A percentile compares a stretch with the other conserved stretches of the same genome.
These are phyloP conservation scores for Capsicum chinense DNA, from an alignment of 257 asterid genomes.

Conservation along the genomic window DNA sequence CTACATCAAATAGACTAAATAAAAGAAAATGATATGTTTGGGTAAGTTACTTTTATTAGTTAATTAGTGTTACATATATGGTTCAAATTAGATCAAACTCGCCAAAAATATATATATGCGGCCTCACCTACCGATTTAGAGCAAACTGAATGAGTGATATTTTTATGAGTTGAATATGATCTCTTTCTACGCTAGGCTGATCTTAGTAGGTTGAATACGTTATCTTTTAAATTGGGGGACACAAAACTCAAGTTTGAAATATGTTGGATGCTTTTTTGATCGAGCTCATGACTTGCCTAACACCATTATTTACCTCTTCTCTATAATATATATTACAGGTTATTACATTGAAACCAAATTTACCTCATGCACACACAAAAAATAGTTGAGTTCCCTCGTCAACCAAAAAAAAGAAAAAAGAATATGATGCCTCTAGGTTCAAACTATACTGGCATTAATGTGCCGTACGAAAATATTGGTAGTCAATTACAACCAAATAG, in stretches of 20 bases:
- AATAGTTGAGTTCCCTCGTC: too few relatives aligned
- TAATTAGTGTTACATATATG: neutral
- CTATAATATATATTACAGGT: too few relatives aligned
- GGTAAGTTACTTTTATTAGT: neutral
- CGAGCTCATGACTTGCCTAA: neutral
- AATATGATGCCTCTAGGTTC: neutral
- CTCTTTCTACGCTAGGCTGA: neutral
- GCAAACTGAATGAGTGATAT: neutral
- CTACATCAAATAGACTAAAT: neutral
- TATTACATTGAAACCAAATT: too few relatives aligned
- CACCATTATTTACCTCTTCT: too few relatives aligned
- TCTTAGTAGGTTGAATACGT: fast-evolving
- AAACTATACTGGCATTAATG: neutral
- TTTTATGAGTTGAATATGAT: neutral
- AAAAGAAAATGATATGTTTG: neutral
- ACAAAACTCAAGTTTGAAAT: too few relatives aligned
- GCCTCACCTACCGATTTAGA: neutral
- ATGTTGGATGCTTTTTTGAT: too few relatives aligned
- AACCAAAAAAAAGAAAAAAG: too few relatives aligned
- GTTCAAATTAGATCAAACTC: neutral
- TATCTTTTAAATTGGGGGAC: too few relatives aligned
- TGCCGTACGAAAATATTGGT: neutral
- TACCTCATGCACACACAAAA: too few relatives aligned
- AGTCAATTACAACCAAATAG: neutral
- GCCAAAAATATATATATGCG: neutral